Conservation (phyloP, 441 rosid genomes). For the Hura crepitans region DNA sequence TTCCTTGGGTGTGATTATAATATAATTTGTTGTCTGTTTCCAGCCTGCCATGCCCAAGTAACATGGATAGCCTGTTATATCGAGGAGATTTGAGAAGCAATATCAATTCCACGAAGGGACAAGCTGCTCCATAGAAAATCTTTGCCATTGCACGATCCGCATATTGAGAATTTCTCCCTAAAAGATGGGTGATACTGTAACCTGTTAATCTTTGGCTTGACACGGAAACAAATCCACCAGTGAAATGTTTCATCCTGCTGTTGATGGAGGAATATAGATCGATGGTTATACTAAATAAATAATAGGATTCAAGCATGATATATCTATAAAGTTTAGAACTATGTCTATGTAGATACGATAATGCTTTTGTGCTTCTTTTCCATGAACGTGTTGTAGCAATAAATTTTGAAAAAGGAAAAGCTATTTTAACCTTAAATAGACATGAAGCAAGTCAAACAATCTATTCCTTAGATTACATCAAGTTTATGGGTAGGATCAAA, state of each 20-base stretch:
- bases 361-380: no score
- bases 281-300: no score
- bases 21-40: background rate
- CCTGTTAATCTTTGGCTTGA: background rate
- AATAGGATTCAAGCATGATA: no score
- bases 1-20: background rate
- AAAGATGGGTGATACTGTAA: background rate
- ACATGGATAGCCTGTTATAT: background rate
- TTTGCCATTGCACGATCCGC: background rate
- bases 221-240: slow-evolving; percentile 1
- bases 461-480: no score
- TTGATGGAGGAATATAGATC: no score
- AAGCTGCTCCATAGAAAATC: background rate
- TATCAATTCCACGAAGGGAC: background rate
- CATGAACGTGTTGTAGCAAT: no score
- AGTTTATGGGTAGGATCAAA: no score
- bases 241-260: background rate
- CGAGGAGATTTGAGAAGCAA: background rate
- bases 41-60: background rate
- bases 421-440: no score
- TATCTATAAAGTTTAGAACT: no score
- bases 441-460: no score
- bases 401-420: no score
- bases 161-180: background rate
- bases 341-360: no score